These are phyloP conservation scores for Citrus hindsii DNA, from an alignment of 345 rosid species.

Conservation along the genomic window DNA sequence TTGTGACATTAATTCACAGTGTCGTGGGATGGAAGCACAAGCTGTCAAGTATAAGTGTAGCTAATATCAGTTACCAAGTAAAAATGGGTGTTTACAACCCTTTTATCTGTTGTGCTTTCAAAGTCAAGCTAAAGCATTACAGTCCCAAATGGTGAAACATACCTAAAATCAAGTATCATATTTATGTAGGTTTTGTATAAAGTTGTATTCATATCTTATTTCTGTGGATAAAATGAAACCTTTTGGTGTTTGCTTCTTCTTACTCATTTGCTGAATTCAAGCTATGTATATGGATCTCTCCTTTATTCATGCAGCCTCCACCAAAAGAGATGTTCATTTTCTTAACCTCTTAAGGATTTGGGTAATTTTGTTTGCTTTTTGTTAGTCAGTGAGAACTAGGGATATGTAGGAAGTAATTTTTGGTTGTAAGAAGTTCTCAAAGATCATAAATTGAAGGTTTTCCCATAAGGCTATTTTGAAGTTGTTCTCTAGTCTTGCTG, in stretches of 20 bases:
- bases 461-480: neutral
- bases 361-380: neutral
- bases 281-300: neutral
- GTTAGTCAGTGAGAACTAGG: neutral
- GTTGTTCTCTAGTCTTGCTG: neutral
- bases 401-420: neutral
- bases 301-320: neutral
- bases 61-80: neutral
- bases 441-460: neutral
- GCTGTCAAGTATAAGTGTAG: neutral
- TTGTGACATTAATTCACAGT: neutral
- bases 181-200: neutral
- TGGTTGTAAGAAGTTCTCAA: neutral
- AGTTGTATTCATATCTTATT: neutral
- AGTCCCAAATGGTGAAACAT: neutral
- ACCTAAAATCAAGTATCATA: neutral
- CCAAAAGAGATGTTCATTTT: neutral
- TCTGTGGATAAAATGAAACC: neutral
- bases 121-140: neutral
- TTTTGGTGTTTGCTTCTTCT: neutral
- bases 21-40: neutral
- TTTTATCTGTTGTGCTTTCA: neutral
- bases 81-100: neutral
- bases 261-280: neutral
- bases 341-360: neutral